Conservation (phyloP, 306 rosid genomes). For the Dryas drummondii region DNA sequence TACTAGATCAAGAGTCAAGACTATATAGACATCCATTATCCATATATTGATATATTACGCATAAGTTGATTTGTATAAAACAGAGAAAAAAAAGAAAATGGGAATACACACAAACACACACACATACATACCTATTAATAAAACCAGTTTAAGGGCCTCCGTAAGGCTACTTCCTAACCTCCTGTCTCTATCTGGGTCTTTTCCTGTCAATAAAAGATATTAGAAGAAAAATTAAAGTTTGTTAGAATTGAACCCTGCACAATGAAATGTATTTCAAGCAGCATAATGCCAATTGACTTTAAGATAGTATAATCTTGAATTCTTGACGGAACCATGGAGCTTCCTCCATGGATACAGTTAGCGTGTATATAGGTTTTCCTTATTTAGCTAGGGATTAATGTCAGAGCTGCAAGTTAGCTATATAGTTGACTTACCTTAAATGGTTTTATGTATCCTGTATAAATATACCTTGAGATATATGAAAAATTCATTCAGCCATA, state of each 20-base stretch:
- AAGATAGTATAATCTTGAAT: too few species aligned
- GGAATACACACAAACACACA: too few species aligned
- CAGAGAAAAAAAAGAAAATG: background rate
- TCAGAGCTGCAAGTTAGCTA: too few species aligned
- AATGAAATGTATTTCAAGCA: conserved; percentile 5
- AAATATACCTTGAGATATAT: too few species aligned
- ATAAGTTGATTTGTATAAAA: background rate
- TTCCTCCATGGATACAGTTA: background rate
- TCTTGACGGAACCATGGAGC: background rate
- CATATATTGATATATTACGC: background rate
- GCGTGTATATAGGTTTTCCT: too few species aligned
- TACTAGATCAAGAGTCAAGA: background rate
- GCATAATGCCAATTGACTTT: background rate
- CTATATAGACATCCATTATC: background rate
- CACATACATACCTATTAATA: conserved; percentile 67
- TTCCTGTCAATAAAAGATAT: conserved; percentile 52
- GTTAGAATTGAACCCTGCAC: conserved; percentile 9
- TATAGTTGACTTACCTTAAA: too few species aligned
- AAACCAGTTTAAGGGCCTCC: conserved; percentile 86
- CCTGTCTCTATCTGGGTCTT: conserved; percentile 58
- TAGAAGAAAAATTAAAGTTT: conserved; percentile 6
- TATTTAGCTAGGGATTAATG: too few species aligned
- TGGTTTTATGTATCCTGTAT: too few species aligned
- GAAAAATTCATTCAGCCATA: too few species aligned
- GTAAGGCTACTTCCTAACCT: conserved; percentile 57